Percentiles rank a stretch among this genome's conserved stretches.
Evolutionary conservation across 345 rosid species (phyloP).

Genomic region (Viola odorata): DNA sequence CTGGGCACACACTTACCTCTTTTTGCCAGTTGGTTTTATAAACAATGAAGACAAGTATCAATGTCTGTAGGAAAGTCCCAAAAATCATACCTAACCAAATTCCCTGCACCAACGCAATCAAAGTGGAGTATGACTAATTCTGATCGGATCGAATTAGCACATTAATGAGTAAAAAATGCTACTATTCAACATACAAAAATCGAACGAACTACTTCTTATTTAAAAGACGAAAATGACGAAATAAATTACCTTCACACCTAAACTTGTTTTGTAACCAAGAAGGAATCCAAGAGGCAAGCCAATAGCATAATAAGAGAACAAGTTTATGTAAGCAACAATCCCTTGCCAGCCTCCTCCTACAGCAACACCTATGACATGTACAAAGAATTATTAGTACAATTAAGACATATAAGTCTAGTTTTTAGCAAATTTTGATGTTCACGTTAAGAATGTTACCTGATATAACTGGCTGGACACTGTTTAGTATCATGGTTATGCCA

Average conservation of each 20-base stretch:
- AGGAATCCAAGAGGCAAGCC: slow-evolving; percentile 83
- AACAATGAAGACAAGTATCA: slow-evolving; percentile 51
- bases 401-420: neutral
- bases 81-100: slow-evolving; percentile 93
- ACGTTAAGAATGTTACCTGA: slow-evolving; percentile 42
- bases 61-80: slow-evolving; percentile 80
- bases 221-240: neutral
- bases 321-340: slow-evolving; percentile 74
- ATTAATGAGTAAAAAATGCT: neutral
- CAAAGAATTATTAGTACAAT: neutral
- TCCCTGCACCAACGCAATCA: slow-evolving; percentile 39
- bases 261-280: slow-evolving; percentile 61
- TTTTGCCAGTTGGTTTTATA: slow-evolving; percentile 79
- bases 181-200: neutral
- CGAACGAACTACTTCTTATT: neutral
- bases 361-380: slow-evolving; percentile 52
- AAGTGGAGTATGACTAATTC: too few relatives aligned
- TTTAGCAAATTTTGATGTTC: neutral
- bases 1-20: slow-evolving; percentile 37
- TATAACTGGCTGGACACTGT: slow-evolving; percentile 82
- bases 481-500: slow-evolving; percentile 72
- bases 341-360: slow-evolving; percentile 99
- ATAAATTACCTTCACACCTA: slow-evolving; percentile 59
- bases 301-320: slow-evolving; percentile 61
- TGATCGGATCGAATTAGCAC: too few relatives aligned